Evolutionary conservation across 257 asterid genomes (phyloP).

Genomic region (Solanum stenotomum): DNA sequence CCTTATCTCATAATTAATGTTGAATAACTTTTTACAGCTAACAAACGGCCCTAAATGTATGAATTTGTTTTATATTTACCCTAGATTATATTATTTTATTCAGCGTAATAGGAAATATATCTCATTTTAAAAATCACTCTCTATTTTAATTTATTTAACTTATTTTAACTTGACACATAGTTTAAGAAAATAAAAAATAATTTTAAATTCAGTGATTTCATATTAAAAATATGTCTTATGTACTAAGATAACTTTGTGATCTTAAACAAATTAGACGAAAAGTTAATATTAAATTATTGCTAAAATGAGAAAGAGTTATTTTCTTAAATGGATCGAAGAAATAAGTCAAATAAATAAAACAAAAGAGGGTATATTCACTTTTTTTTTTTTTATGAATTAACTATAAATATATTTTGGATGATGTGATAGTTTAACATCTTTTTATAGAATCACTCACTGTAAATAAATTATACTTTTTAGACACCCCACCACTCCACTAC

Average conservation of each 20-base stretch:
- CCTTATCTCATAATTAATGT: background rate
- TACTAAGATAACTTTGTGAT: no score
- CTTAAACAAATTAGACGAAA: no score
- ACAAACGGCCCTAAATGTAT: background rate
- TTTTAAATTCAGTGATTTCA: no score
- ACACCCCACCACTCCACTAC: background rate
- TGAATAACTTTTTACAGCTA: background rate
- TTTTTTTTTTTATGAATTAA: background rate
- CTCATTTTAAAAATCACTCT: background rate
- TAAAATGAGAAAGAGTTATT: no score
- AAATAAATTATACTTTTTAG: conserved; percentile 10
- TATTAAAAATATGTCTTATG: no score
- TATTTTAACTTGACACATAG: no score
- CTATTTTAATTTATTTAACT: no score
- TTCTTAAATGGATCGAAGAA: no score
- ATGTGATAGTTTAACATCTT: background rate
- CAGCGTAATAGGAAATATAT: background rate
- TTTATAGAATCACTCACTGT: conserved; percentile 1
- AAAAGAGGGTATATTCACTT: background rate
- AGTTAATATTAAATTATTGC: no score
- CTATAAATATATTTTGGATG: background rate
- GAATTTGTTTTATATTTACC: background rate
- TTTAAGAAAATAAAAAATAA: no score
- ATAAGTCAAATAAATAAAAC: no score
- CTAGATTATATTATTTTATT: background rate